Percentiles rank a stretch among this genome's conserved stretches.
These are phyloP conservation scores for Pterocarpus macrocarpus DNA, from an alignment of 306 rosid species.

Conservation along the genomic window DNA sequence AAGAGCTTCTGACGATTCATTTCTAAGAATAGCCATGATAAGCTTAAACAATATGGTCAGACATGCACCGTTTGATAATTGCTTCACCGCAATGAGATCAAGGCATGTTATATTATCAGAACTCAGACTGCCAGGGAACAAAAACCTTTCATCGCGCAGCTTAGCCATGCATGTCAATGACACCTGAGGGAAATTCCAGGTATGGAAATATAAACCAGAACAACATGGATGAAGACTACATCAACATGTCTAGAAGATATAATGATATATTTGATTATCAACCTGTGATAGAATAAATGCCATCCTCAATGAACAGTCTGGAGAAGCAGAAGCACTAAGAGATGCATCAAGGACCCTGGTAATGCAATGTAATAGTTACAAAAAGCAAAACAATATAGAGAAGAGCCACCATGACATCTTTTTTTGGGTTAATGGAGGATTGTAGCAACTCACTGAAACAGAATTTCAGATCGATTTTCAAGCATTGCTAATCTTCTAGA, in stretches of 20 bases:
- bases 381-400: slow-evolving; percentile 16
- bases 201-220: slow-evolving; percentile 29
- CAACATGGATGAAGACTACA: slow-evolving; percentile 31
- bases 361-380: slow-evolving; percentile 45
- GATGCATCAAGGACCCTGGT: slow-evolving; percentile 85
- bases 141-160: slow-evolving; percentile 92
- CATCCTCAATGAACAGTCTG: slow-evolving; percentile 95
- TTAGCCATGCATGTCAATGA: slow-evolving; percentile 97
- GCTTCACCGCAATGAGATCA: slow-evolving; percentile 83
- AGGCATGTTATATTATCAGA: slow-evolving; percentile 83
- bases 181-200: slow-evolving; percentile 63
- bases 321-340: slow-evolving; percentile 91
- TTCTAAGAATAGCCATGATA: slow-evolving; percentile 80
- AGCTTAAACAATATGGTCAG: slow-evolving; percentile 90
- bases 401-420: slow-evolving; percentile 19
- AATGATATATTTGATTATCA: slow-evolving; percentile 18
- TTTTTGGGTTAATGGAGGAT: slow-evolving; percentile 19
- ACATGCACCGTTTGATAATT: slow-evolving; percentile 94
- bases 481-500: slow-evolving; percentile 87
- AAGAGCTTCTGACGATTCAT: slow-evolving; percentile 92
- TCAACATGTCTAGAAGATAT: slow-evolving; percentile 12
- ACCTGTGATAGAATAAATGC: slow-evolving; percentile 94
- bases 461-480: slow-evolving; percentile 84
- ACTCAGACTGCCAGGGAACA: slow-evolving; percentile 75
- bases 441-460: slow-evolving; percentile 77